A percentile compares a stretch with the other conserved stretches of the same genome.
Conservation (phyloP, 208 protist species). For the Trypanosoma rangeli region DNA sequence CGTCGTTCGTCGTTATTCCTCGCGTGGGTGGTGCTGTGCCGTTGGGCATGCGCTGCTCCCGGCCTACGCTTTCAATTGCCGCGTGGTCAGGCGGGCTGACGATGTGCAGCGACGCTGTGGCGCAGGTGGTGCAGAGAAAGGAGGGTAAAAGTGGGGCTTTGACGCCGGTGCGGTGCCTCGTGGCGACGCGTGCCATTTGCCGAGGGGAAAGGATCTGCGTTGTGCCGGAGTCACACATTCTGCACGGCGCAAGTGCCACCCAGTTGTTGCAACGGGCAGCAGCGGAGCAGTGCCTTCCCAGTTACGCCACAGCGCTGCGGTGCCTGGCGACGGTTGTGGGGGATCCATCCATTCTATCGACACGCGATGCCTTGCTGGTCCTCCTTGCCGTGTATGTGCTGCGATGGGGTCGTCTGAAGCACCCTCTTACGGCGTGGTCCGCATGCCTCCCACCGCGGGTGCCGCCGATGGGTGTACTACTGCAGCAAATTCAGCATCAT, state of each 20-base stretch:
- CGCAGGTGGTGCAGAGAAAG: conserved; percentile 22
- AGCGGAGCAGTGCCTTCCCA: neutral
- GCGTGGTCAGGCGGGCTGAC: conserved; percentile 16
- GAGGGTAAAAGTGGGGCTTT: neutral
- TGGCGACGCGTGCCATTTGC: conserved; percentile 46
- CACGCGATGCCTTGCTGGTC: conserved; percentile 69
- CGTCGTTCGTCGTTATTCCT: neutral
- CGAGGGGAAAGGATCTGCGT: conserved; percentile 63
- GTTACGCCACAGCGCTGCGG: conserved; percentile 8
- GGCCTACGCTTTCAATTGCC: conserved; percentile 7
- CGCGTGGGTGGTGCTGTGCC: neutral
- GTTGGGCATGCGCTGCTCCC: conserved; percentile 8
- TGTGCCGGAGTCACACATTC: conserved; percentile 41
- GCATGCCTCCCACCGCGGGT: conserved; percentile 47
- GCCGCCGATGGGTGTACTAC: conserved; percentile 55
- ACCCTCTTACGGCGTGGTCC: conserved; percentile 44
- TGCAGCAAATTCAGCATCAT: conserved; percentile 20
- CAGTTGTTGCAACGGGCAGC: conserved; percentile 31
- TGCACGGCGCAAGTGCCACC: conserved; percentile 49
- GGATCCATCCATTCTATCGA: conserved; percentile 30
- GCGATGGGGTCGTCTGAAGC: conserved; percentile 11
- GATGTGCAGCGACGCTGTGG: conserved; percentile 17
- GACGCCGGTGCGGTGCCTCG: conserved; percentile 55
- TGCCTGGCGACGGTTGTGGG: conserved; percentile 2
- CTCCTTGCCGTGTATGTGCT: conserved; percentile 52